Percentiles rank a stretch among this genome's conserved stretches.
phyloP scores from a whole-genome alignment of 2,329 filamentous ascomycete species.

The Phyllosticta capitalensis region DNA sequence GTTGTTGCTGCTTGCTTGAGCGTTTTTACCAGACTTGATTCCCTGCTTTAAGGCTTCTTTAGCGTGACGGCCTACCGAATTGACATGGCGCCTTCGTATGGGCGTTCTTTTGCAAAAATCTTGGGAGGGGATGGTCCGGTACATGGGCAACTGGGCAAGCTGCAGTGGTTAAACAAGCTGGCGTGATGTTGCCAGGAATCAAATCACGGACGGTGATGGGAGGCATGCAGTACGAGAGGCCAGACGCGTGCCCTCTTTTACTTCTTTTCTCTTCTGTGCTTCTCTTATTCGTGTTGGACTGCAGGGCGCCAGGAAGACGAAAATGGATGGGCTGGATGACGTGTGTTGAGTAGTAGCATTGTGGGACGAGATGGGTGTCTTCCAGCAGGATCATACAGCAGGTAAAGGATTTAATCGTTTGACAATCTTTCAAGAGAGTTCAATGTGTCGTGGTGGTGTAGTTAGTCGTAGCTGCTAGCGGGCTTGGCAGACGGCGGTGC shows the following conservation, averaged over 20 bases:
- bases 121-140: background rate
- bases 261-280: constrained; percentile 5
- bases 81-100: background rate
- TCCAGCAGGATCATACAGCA: background rate
- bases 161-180: background rate
- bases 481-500: background rate
- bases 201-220: background rate
- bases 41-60: constrained; percentile 59
- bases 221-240: background rate
- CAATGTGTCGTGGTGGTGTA: too few relatives aligned
- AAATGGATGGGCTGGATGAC: constrained; percentile 2
- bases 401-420: background rate
- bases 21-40: constrained; percentile 96
- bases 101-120: background rate
- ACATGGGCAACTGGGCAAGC: background rate
- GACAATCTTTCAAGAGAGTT: too few relatives aligned
- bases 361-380: constrained; percentile 3
- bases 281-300: background rate
- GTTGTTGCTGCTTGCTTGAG: constrained; percentile 90
- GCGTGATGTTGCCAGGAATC: background rate
- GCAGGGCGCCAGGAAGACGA: constrained; percentile 8
- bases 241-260: background rate
- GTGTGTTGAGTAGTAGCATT: constrained; percentile 10
- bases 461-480: too few relatives aligned
- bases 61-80: background rate